Conservation (phyloP, 257 asterid genomes). For the Przewalskia tangutica region DNA sequence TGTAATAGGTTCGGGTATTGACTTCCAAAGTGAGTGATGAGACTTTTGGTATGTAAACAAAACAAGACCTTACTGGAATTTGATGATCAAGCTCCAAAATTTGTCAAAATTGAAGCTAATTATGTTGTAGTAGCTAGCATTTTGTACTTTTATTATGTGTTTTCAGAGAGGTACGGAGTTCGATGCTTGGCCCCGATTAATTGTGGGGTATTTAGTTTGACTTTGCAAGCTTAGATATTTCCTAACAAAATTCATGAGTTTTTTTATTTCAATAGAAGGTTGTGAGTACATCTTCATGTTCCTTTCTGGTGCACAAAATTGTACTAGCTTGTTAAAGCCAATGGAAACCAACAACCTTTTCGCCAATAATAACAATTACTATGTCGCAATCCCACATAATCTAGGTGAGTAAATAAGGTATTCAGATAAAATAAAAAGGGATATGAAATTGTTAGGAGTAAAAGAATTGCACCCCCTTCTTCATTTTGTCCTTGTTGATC, state of each 20-base stretch:
- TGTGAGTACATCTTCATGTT: not conserved
- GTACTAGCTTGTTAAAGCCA: not conserved
- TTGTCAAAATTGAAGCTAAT: not conserved
- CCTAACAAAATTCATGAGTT: not conserved
- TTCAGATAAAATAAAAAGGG: not conserved
- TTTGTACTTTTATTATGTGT: not conserved
- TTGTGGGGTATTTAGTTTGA: not conserved
- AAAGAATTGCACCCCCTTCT: not conserved
- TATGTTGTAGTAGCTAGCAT: not conserved
- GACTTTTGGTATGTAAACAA: constrained; percentile 7
- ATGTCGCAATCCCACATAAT: not conserved
- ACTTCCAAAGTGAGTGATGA: constrained; percentile 26
- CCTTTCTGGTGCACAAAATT: not conserved
- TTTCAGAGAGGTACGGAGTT: not conserved
- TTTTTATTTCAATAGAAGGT: not conserved
- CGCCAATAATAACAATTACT: not conserved
- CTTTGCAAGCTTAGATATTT: not conserved
- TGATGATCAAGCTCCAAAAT: not conserved
- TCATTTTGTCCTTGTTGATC: not conserved
- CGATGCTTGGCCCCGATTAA: not conserved
- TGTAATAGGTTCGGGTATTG: constrained; percentile 83
- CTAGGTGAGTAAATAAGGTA: not conserved
- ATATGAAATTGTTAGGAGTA: not conserved
- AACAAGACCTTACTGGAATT: not conserved
- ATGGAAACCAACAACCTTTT: not conserved